Base-by-base conservation (phyloP, 495 filamentous ascomycete genomes). In the Aspergillus olivimuriae region DNA sequence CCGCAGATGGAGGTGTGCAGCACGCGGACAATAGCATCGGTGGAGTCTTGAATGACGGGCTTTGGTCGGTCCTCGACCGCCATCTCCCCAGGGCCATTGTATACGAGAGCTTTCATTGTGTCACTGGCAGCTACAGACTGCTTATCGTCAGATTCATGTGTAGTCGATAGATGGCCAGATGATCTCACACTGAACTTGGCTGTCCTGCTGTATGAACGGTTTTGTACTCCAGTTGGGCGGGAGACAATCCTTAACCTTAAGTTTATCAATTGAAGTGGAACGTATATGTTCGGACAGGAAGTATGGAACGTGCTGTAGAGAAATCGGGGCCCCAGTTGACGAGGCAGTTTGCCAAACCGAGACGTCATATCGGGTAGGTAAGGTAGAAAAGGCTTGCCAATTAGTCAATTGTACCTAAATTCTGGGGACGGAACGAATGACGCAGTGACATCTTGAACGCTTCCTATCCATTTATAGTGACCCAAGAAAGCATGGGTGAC, bases 1-100 rank as follows among this genome's bases (percentile, higher is more conserved):
- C 87, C 88, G 61, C 89, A 94, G 46, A 94, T 80, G 1, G 87
- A 90, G 36, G 70, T 80, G 5, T 85, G 84, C 2, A 86, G 83
- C 16, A 94, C 74, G 43, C 81, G 84, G 20, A 91, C 65, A 41
- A 95, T 83, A 11, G 88, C 87, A 54, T 94, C 89, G 33, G 69
- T 66, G 41, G 78, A 74, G 42, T 86, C 81, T 42, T 83, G 61
- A 44, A 91, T 72, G 34, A 63, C 72, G 6, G 87, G 86, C 48
- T 80, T 83, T 1, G 79, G 73, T 0, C 74, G 70, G 3, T 83
- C 72, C 43, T 76, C 67, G 52, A 61, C 31, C 48, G 50, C 41
- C 6, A 68, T 44, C 14, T 41, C 53, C 15, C 36, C 34, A 8
- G 39, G 48, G 28, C 28, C 37, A 22, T 46, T 59, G 46, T 66